Conservation (phyloP, 2,329 filamentous ascomycete species). For the Penicillium hesseltinei region DNA sequence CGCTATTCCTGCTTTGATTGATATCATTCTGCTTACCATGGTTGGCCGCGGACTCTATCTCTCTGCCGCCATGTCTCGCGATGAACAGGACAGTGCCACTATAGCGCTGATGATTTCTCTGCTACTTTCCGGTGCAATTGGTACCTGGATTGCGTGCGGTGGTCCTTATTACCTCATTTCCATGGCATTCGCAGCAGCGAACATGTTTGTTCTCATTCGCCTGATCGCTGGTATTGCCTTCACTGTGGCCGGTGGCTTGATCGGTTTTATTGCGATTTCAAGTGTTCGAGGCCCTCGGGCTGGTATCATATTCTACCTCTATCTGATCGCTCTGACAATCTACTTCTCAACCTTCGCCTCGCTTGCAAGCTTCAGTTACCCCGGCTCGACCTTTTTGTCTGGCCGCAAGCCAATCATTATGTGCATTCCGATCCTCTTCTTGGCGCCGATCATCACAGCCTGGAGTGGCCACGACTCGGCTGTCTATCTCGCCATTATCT, state of each 20-base stretch:
- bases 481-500: conserved; percentile 57
- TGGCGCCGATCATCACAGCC: conserved; percentile 57
- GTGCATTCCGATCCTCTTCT: conserved; percentile 56
- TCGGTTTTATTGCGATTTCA: conserved; percentile 54
- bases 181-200: conserved; percentile 56
- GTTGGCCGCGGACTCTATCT: conserved; percentile 62
- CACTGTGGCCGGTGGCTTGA: conserved; percentile 52
- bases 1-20: conserved; percentile 61
- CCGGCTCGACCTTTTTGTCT: conserved; percentile 56
- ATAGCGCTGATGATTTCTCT: conserved; percentile 59
- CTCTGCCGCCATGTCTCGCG: conserved; percentile 54
- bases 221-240: conserved; percentile 53
- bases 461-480: conserved; percentile 54
- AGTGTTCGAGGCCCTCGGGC: conserved; percentile 44
- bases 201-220: conserved; percentile 56
- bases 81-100: conserved; percentile 54
- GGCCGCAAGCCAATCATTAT: conserved; percentile 56
- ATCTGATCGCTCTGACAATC: conserved; percentile 56
- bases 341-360: conserved; percentile 59
- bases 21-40: conserved; percentile 59
- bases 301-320: conserved; percentile 60
- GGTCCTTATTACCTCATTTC: conserved; percentile 62
- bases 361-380: conserved; percentile 54
- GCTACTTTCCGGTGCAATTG: conserved; percentile 59
- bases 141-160: conserved; percentile 62